Base-by-base conservation (phyloP, 768 basidiomycete species). In the Hygrocybe coccinea region DNA sequence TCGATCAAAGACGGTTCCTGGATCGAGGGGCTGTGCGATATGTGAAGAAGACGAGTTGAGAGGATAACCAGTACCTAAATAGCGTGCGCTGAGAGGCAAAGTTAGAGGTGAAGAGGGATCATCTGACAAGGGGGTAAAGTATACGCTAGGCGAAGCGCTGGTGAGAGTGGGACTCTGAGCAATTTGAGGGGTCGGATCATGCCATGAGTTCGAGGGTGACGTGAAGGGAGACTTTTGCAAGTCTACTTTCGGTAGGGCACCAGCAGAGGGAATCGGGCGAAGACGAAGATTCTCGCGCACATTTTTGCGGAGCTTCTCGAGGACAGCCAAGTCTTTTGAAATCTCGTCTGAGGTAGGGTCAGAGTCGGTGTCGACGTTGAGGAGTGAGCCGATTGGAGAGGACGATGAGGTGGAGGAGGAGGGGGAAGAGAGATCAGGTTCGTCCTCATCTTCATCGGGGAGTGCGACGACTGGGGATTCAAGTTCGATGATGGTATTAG, bases 211-310 rank as follows among this genome's bases (percentile, higher is more conserved):
- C 5, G 41, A 14, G 21, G 19, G 35, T 14, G 54, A 14, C 19
- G 35, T 22, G 36, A 55, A 55, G 25, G 46, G 47, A 14, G 54
- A 49, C 48, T 15, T 46, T 38, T 65, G 62, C n/a, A 70, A 57
- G 60, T 67, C 64, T 38, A 77, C 67, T 63, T 81, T 82, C 37
- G 80, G 76, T 43, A 83, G 70, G n/a, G 74, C 65, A 44, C 75
- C 72, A 36, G 76, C 73, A 21, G 85, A 85, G 49, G 82, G 80
- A 55, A 92, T 86, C 25, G 91, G 90, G 19, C 90, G 80, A 35
- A 92, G 76, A 56, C 82, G 84, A 36, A 92, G 79, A 62, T 92
- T 92, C 69, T 83, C 78, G 70, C 85, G 82, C 2, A 92, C 86
- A 61, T 75, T 87, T 60, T 79, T 77, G 34, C 90, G 80, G 7